These are phyloP conservation scores for Suhomyces terraborum DNA, from an alignment of 1,139 yeast species.

Conservation along the genomic window DNA sequence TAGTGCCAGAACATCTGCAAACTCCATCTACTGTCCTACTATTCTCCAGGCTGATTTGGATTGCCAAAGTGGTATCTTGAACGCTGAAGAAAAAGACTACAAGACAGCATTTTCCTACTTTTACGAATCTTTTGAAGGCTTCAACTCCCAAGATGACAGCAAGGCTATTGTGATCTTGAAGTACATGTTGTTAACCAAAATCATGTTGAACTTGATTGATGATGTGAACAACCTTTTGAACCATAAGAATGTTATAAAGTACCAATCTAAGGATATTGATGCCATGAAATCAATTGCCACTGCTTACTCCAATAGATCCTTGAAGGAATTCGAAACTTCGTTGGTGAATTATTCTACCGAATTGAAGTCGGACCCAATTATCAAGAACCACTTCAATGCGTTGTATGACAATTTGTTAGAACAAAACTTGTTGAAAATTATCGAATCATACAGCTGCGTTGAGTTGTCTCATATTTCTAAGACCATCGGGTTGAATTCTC, in stretches of 20 bases:
- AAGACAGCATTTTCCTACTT: conserved; percentile 95
- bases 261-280: conserved; percentile 73
- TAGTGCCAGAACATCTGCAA: conserved; percentile 95
- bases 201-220: conserved; percentile 86
- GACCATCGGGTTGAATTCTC: conserved; percentile 82
- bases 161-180: conserved; percentile 79
- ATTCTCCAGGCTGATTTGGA: conserved; percentile 91
- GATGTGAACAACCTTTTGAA: conserved; percentile 79
- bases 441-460: conserved; percentile 94
- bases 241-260: conserved; percentile 80
- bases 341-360: conserved; percentile 71
- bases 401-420: conserved; percentile 91
- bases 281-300: conserved; percentile 94
- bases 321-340: conserved; percentile 86
- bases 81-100: conserved; percentile 96
- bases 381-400: conserved; percentile 89
- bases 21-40: conserved; percentile 95
- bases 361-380: conserved; percentile 82
- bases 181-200: conserved; percentile 88
- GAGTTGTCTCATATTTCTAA: conserved; percentile 88
- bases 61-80: conserved; percentile 91
- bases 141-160: conserved; percentile 59
- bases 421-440: conserved; percentile 89
- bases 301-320: conserved; percentile 86
- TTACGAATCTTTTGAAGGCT: conserved; percentile 93